Evolutionary conservation across 176 grass and related monocot genomes (phyloP), one percentile per base, ranked within the genome.

Genomic region (Oryza meyeriana): DNA sequence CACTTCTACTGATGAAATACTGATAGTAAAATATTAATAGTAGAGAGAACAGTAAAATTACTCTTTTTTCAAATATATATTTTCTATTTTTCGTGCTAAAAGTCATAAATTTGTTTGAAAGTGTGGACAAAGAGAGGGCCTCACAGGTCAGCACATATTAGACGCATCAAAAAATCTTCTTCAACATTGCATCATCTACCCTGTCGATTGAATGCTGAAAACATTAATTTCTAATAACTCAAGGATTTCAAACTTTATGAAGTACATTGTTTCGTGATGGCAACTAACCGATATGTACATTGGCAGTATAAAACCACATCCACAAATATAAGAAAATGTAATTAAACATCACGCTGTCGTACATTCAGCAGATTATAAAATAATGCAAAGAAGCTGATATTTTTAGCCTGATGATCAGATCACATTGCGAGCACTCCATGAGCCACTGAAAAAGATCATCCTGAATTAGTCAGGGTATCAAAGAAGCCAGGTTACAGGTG

Each of bases 251-350:
- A 26, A 13, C 24, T 24, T 4, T 47, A 68, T 18, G 25, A 25
- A 67, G 66, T 64, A 62, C 77, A 55, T 8, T 20, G 31, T 42
- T 89, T 35, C 27, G 33, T 28, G 41, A 63, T 81, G 77, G 10
- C 22, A 85, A 66, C 82, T 3, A 33, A 20, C 5, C 27, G 34
- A 64, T 30, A 20, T 24, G 6, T 13, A 24, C 57, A 22, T 10
- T 69, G 31, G 55, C 77, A 71, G 16, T 48, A 17, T 4, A 28
- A 22, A 66, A 77, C 65, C 27, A 77, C 22, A 28, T 28, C 63
- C 83, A 77, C 65, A 22, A 7, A 16, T 20, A 8, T 14, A 13
- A 25, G 28, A 65, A 75, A 64, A 79, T 50, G 31, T 31, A 12
- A 57, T 24, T 59, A 71, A 55, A 55, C 69, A 66, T 86, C 42